Conservation (phyloP, 1,284 basidiomycete species). For the Apiotrichum porosum region DNA sequence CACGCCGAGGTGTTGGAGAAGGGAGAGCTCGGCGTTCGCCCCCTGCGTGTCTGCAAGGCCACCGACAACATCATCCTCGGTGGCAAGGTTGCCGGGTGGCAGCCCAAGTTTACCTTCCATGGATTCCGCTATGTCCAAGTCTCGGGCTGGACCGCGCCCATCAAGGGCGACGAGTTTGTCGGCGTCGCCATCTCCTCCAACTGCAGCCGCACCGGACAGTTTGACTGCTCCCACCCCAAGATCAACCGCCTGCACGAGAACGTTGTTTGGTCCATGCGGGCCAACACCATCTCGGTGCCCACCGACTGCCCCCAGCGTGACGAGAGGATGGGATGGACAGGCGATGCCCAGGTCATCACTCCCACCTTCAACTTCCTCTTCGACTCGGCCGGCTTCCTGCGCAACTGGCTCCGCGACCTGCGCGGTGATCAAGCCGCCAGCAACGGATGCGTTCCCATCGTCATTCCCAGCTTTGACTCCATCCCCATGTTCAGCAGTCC, state of each 20-base stretch:
- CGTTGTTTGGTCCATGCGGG: slow-evolving; percentile 28
- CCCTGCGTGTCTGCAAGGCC: slow-evolving; percentile 20
- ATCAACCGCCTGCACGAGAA: slow-evolving; percentile 36
- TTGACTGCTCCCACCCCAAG: slow-evolving; percentile 28
- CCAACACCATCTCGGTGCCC: slow-evolving; percentile 37
- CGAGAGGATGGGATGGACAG: slow-evolving; percentile 43
- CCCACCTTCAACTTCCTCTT: slow-evolving; percentile 34
- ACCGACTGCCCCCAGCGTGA: slow-evolving; percentile 45
- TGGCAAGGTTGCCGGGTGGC: slow-evolving; percentile 5
- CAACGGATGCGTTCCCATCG: slow-evolving; percentile 21
- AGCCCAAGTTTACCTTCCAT: slow-evolving; percentile 27
- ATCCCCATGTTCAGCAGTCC: background rate
- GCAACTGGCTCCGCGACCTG: slow-evolving; percentile 35
- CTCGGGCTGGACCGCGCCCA: background rate
- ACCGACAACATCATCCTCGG: slow-evolving; percentile 19
- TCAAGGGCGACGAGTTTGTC: background rate
- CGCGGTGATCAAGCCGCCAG: slow-evolving; percentile 20
- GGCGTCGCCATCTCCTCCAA: slow-evolving; percentile 33
- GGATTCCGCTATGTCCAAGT: slow-evolving; percentile 27
- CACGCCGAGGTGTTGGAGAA: slow-evolving; percentile 35
- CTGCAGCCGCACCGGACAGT: slow-evolving; percentile 28
- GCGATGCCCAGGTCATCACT: slow-evolving; percentile 38
- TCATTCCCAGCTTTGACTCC: slow-evolving; percentile 21
- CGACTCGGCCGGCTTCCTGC: slow-evolving; percentile 28
- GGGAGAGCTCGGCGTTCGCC: slow-evolving; percentile 30